Conservation (phyloP, 1,284 basidiomycete species). For the Boletus semigastroideus region DNA sequence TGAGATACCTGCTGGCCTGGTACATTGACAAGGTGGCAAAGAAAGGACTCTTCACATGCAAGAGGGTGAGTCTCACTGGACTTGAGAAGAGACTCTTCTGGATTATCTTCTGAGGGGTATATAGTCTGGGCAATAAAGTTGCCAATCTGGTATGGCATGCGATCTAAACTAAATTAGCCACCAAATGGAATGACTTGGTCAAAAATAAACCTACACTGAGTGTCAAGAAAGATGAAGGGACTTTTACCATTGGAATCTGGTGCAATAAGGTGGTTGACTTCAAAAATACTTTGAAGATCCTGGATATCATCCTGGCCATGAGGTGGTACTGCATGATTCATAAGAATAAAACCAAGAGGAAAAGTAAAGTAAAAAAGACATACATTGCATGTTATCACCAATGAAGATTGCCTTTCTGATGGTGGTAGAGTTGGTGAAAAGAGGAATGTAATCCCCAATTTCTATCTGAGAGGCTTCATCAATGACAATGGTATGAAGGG, state of each 20-base stretch:
- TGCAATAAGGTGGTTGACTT: slow-evolving; percentile 44
- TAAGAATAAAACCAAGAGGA: neutral
- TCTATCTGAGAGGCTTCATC: slow-evolving; percentile 55
- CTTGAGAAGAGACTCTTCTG: slow-evolving; percentile 37
- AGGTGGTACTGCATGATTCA: slow-evolving; percentile 47
- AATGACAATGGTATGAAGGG: slow-evolving; percentile 40
- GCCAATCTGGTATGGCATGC: slow-evolving; percentile 79
- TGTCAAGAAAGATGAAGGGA: slow-evolving; percentile 49
- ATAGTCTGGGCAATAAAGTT: slow-evolving; percentile 63
- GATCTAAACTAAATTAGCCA: slow-evolving; percentile 43
- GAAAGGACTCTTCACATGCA: slow-evolving; percentile 32
- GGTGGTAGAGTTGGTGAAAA: slow-evolving; percentile 30
- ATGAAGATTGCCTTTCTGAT: slow-evolving; percentile 39
- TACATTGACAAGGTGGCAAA: slow-evolving; percentile 56
- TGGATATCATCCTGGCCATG: slow-evolving; percentile 54
- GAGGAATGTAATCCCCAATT: slow-evolving; percentile 41
- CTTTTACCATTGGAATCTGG: slow-evolving; percentile 24
- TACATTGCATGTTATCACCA: slow-evolving; percentile 49
- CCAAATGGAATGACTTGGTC: neutral
- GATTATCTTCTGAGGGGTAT: slow-evolving; percentile 45
- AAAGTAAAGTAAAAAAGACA: slow-evolving; percentile 13
- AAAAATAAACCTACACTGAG: slow-evolving; percentile 47
- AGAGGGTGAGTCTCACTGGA: slow-evolving; percentile 50
- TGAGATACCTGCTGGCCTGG: slow-evolving; percentile 39
- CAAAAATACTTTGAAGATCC: slow-evolving; percentile 58